Evolutionary conservation across 257 asterid species (phyloP).

Genomic region (Ballota nigra): DNA sequence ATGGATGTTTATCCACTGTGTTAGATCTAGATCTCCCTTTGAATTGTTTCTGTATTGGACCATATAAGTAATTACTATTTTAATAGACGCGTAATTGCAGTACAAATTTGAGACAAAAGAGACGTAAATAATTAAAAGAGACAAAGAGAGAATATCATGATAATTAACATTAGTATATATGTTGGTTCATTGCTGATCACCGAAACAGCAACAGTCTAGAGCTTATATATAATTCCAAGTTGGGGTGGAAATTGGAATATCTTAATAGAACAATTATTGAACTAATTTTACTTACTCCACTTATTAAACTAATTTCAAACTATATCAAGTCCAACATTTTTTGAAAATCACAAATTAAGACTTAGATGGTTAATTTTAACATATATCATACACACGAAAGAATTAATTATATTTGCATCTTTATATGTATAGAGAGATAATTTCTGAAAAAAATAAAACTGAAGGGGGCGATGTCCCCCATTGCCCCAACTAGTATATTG

Average conservation of each 20-base stretch:
- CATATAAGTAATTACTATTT: not conserved
- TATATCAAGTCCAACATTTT: not conserved
- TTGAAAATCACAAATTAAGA: too few species aligned
- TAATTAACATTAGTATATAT: too few species aligned
- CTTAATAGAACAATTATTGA: too few species aligned
- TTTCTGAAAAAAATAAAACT: too few species aligned
- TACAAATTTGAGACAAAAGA: not conserved
- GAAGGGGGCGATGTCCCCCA: too few species aligned
- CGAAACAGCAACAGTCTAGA: too few species aligned
- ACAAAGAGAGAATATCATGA: not conserved
- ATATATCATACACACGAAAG: too few species aligned
- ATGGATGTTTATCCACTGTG: conserved; percentile 26
- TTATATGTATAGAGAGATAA: too few species aligned
- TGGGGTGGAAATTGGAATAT: not conserved
- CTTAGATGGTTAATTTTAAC: too few species aligned
- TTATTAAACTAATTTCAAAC: not conserved
- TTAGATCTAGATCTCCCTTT: conserved; percentile 23
- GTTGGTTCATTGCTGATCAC: too few species aligned
- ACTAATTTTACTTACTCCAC: not conserved
- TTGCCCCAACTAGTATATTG: too few species aligned
- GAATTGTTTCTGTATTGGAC: not conserved
- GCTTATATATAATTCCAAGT: not conserved
- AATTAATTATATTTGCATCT: too few species aligned
- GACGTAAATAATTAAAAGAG: not conserved
- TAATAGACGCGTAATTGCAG: not conserved